These are phyloP conservation scores for Infundibulicybe gibba DNA, from an alignment of 768 basidiomycete genomes.

Conservation along the genomic window DNA sequence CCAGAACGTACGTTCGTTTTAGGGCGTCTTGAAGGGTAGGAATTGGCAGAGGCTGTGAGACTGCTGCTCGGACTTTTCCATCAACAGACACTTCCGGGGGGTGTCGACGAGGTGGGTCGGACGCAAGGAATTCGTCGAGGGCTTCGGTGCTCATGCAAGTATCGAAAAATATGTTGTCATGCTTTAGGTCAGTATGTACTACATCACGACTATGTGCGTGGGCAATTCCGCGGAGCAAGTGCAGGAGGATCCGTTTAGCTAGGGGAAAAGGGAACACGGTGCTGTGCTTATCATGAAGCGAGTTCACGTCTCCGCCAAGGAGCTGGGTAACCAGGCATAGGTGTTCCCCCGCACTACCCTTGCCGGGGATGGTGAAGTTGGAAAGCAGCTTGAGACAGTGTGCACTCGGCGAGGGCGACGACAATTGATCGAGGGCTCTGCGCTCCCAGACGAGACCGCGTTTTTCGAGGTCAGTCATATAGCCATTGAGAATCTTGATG, in stretches of 20 bases:
- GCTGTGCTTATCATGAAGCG: constrained; percentile 2
- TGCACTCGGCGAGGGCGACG: constrained; percentile 2
- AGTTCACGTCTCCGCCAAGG: constrained; percentile 18
- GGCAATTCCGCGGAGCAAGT: constrained; percentile 17
- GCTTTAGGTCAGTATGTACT: constrained; percentile 25
- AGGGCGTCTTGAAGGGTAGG: constrained; percentile 15
- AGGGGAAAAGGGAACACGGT: constrained; percentile 15
- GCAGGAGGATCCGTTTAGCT: constrained; percentile 21
- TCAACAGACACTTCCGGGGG: constrained; percentile 15
- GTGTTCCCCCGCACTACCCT: constrained; percentile 17
- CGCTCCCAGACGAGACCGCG: constrained; percentile 16
- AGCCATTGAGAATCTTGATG: constrained; percentile 24
- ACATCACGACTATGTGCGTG: constrained; percentile 15
- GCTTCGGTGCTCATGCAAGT: constrained; percentile 3
- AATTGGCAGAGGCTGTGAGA: constrained; percentile 14
- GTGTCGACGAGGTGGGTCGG: constrained; percentile 14
- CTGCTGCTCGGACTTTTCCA: constrained; percentile 16
- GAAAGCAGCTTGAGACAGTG: constrained; percentile 15
- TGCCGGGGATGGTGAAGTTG: constrained; percentile 18
- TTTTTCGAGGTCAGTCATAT: constrained; percentile 15
- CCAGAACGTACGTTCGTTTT: constrained; percentile 16
- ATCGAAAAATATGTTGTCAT: constrained; percentile 22
- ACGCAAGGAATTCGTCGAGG: constrained; percentile 9
- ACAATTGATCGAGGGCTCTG: constrained; percentile 11
- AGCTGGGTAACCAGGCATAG: constrained; percentile 21